Conservation (phyloP, 2,329 filamentous ascomycete genomes). For the Paraphoma sp. region DNA sequence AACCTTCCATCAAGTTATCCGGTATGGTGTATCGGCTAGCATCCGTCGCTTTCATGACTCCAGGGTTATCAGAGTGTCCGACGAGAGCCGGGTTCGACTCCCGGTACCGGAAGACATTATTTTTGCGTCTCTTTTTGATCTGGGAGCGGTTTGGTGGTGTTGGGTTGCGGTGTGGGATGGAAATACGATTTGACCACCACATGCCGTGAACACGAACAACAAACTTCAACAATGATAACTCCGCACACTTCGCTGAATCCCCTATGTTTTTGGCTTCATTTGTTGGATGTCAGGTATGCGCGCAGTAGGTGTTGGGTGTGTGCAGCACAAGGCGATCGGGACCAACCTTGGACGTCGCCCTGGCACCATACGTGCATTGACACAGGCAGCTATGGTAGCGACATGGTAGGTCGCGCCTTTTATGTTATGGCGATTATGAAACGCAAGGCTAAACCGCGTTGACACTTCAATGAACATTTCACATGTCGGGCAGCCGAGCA, state of each 20-base stretch:
- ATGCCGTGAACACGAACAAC: background rate
- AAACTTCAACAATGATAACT: background rate
- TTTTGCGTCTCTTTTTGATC: slow-evolving; percentile 8
- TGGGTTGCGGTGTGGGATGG: background rate
- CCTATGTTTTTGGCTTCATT: background rate
- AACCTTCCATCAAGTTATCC: background rate
- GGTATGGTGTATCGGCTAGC: slow-evolving; percentile 25
- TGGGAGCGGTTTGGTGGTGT: background rate
- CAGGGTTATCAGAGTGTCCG: slow-evolving; percentile 20
- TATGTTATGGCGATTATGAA: too few relatives aligned
- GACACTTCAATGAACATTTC: too few relatives aligned
- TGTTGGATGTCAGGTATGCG: too few relatives aligned
- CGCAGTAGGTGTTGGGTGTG: too few relatives aligned
- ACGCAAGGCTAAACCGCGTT: too few relatives aligned
- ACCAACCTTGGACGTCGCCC: too few relatives aligned
- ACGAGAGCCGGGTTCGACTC: slow-evolving; percentile 32
- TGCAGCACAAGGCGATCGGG: too few relatives aligned
- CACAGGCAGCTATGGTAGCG: too few relatives aligned
- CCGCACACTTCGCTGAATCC: background rate
- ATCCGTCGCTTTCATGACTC: slow-evolving; percentile 32
- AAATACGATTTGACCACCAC: background rate
- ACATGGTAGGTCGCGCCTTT: too few relatives aligned
- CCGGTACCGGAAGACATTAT: slow-evolving; percentile 33
- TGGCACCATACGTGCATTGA: too few relatives aligned
- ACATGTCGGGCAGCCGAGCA: too few relatives aligned